phyloP scores from a whole-genome alignment of 179 eudicot genomes.

The Corrigiola litoralis region DNA sequence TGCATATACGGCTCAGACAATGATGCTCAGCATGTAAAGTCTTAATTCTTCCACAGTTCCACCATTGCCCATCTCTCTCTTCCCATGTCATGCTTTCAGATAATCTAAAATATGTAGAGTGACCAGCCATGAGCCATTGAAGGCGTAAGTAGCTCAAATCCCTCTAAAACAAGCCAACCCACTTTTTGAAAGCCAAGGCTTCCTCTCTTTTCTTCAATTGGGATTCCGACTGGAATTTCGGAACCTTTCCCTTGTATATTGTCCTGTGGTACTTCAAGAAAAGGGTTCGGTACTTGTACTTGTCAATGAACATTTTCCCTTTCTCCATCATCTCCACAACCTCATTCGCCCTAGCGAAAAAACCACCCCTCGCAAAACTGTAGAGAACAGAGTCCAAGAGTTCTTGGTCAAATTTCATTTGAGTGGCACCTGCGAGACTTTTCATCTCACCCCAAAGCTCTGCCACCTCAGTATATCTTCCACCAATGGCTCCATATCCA shows the following conservation, averaged over 20 bases:
- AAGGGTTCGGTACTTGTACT: conserved; percentile 76
- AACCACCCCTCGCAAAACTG: conserved; percentile 92
- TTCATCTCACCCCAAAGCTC: conserved; percentile 98
- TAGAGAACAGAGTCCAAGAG: conserved; percentile 84
- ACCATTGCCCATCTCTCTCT: too few species aligned
- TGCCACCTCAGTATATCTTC: conserved; percentile 81
- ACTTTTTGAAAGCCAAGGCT: conserved; percentile 70
- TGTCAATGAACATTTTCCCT: conserved; percentile 79
- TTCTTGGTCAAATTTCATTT: conserved; percentile 85
- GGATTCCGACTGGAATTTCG: conserved; percentile 67
- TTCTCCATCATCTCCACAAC: conserved; percentile 87
- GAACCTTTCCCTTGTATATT: conserved; percentile 77
- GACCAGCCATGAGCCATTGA: background rate
- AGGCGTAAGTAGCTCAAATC: background rate
- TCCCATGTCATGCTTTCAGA: too few species aligned
- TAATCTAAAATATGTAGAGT: too few species aligned
- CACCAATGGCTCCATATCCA: conserved; percentile 90
- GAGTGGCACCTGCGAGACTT: conserved; percentile 47
- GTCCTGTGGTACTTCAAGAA: conserved; percentile 82
- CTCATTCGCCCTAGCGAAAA: conserved; percentile 80
- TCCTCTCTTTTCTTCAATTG: conserved; percentile 71
- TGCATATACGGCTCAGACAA: too few species aligned
- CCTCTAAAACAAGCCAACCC: conserved; percentile 63
- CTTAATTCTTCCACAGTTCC: too few species aligned
- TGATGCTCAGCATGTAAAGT: too few species aligned